Percentiles rank a stretch among this genome's conserved stretches.
Evolutionary conservation across 495 filamentous ascomycete species (phyloP).

Genomic region (Penicillium arizonense): DNA sequence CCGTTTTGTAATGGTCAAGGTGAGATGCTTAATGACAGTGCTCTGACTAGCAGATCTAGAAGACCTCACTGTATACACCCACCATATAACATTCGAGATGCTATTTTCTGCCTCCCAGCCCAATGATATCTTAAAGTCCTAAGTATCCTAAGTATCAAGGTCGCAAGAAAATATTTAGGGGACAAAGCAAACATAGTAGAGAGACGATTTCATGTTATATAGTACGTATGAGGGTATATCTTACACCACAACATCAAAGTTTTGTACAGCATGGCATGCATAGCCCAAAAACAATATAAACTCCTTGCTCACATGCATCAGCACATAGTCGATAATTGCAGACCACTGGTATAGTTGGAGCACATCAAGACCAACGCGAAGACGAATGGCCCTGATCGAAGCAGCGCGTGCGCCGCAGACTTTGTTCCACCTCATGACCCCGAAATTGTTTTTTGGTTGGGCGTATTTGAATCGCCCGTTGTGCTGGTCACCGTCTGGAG

Average conservation of each 20-base stretch:
- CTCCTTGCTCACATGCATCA: conserved; percentile 5
- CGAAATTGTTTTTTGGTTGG: conserved; percentile 12
- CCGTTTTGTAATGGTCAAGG: too few species aligned
- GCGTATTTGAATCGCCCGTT: conserved; percentile 18
- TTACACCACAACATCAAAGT: conserved; percentile 1
- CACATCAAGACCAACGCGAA: not conserved
- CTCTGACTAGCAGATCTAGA: too few species aligned
- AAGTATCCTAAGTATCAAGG: too few species aligned
- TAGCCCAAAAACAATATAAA: not conserved
- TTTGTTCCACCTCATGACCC: conserved; percentile 12
- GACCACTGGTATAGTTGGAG: not conserved
- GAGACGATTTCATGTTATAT: conserved; percentile 7
- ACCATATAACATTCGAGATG: too few species aligned
- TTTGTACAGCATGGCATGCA: conserved; percentile 8
- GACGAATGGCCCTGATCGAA: not conserved
- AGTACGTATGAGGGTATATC: conserved; percentile 1
- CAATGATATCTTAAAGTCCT: too few species aligned
- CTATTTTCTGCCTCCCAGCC: too few species aligned
- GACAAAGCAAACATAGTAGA: not conserved
- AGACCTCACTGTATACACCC: too few species aligned
- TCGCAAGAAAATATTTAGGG: too few species aligned
- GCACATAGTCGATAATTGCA: not conserved
- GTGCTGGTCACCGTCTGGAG: conserved; percentile 64
- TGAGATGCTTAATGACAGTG: too few species aligned
- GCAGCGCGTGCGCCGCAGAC: not conserved